These are phyloP conservation scores for Rhizophagus sp. DNA, from an alignment of 192 early-diverging fungal species.

Conservation along the genomic window DNA sequence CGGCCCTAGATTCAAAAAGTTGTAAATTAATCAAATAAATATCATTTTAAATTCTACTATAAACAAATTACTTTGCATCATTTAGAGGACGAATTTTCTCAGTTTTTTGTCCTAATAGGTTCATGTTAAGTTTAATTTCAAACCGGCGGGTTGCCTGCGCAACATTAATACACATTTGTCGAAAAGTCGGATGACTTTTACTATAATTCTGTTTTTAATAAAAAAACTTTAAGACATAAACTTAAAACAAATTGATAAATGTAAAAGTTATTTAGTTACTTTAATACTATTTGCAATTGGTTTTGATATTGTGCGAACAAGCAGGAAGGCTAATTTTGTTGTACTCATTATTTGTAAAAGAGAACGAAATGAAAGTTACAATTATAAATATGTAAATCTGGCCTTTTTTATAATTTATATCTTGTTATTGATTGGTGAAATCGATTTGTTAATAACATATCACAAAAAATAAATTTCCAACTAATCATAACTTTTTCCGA, in stretches of 20 bases:
- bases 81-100: constrained; percentile 78
- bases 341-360: constrained; percentile 52
- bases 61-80: constrained; percentile 55
- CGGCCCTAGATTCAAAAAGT: constrained; percentile 48
- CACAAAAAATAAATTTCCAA: too few species aligned
- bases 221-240: background rate
- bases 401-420: too few species aligned
- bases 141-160: constrained; percentile 72
- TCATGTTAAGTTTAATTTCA: constrained; percentile 86
- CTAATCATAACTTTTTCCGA: too few species aligned
- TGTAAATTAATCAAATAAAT: background rate
- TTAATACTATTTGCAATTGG: constrained; percentile 55
- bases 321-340: constrained; percentile 61
- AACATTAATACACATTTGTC: constrained; percentile 70
- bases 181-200: constrained; percentile 61
- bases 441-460: too few species aligned
- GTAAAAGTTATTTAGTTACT: constrained; percentile 43
- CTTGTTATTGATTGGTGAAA: too few species aligned
- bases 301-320: constrained; percentile 66
- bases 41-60: background rate
- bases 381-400: too few species aligned
- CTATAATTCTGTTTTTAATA: constrained; percentile 24
- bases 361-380: background rate
- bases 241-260: background rate
- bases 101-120: constrained; percentile 72